Conservation (phyloP, 2,329 filamentous ascomycete genomes). For the Penicillium sp. region DNA sequence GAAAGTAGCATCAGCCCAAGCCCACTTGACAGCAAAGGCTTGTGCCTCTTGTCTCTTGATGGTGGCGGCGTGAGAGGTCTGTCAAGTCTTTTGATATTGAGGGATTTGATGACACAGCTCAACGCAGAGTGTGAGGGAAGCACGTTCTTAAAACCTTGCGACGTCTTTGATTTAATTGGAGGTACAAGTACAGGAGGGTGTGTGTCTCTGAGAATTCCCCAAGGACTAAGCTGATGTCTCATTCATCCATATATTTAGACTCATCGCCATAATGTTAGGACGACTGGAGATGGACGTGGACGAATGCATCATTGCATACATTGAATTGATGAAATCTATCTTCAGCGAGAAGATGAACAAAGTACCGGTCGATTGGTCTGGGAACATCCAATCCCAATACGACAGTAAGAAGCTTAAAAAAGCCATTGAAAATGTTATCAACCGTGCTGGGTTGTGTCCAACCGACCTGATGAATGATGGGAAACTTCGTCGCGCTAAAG, state of each 20-base stretch:
- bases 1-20: neutral
- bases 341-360: slow-evolving; percentile 24
- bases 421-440: slow-evolving; percentile 16
- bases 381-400: slow-evolving; percentile 12
- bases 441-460: neutral
- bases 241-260: slow-evolving; percentile 13
- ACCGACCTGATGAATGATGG: slow-evolving; percentile 15
- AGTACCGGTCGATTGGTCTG: slow-evolving; percentile 10
- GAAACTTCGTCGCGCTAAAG: neutral
- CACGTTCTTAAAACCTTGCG: slow-evolving; percentile 19
- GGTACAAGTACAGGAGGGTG: slow-evolving; percentile 31
- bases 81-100: slow-evolving; percentile 40
- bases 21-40: slow-evolving; percentile 8
- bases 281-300: slow-evolving; percentile 37
- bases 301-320: slow-evolving; percentile 35
- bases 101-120: slow-evolving; percentile 36
- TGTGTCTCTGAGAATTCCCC: neutral
- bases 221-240: neutral
- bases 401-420: slow-evolving; percentile 10
- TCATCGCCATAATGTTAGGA: slow-evolving; percentile 43
- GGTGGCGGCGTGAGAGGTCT: slow-evolving; percentile 45
- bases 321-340: slow-evolving; percentile 24
- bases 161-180: slow-evolving; percentile 23
- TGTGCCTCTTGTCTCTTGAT: slow-evolving; percentile 31
- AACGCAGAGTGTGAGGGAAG: slow-evolving; percentile 19